Conservation (phyloP, 164 flowering plant species). For the Malania oleifera region DNA sequence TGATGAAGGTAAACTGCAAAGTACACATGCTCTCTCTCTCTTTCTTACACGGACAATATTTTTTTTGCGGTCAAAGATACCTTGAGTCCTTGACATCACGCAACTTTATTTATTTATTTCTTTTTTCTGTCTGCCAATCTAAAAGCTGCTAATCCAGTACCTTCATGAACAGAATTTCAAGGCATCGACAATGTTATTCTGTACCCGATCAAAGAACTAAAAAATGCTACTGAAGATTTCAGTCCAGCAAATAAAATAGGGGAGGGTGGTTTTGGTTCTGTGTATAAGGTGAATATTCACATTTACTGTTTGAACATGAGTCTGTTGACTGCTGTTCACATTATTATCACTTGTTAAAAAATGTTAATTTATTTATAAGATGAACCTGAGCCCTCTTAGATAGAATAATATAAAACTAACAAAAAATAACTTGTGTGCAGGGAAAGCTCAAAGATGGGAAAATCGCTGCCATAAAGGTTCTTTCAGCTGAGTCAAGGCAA, state of each 20-base stretch:
- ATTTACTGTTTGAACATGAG: not conserved
- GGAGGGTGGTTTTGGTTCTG: conserved; percentile 91
- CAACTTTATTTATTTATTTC: not conserved
- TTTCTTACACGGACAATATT: not conserved
- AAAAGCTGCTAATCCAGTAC: conserved; percentile 11
- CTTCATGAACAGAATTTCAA: conserved; percentile 41
- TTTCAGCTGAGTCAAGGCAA: conserved; percentile 76
- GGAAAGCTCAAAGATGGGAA: conserved; percentile 74
- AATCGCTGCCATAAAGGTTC: conserved; percentile 84
- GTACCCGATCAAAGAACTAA: conserved; percentile 57
- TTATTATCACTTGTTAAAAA: too few species aligned
- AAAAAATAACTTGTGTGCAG: conserved; percentile 25
- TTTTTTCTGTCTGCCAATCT: not conserved
- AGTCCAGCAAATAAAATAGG: conserved; percentile 73
- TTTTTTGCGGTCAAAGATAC: not conserved
- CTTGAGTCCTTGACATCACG: not conserved
- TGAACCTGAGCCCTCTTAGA: not conserved
- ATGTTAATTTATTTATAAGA: not conserved
- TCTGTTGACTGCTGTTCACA: not conserved
- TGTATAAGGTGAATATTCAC: conserved; percentile 58
- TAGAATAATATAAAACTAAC: not conserved
- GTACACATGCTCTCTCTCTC: not conserved
- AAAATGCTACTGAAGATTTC: conserved; percentile 67
- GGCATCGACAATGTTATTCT: conserved; percentile 38
- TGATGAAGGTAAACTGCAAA: conserved; percentile 45